A percentile compares a stretch with the other conserved stretches of the same genome.
Evolutionary conservation across 306 rosid species (phyloP).

Genomic region (Cucumis cinereus): DNA sequence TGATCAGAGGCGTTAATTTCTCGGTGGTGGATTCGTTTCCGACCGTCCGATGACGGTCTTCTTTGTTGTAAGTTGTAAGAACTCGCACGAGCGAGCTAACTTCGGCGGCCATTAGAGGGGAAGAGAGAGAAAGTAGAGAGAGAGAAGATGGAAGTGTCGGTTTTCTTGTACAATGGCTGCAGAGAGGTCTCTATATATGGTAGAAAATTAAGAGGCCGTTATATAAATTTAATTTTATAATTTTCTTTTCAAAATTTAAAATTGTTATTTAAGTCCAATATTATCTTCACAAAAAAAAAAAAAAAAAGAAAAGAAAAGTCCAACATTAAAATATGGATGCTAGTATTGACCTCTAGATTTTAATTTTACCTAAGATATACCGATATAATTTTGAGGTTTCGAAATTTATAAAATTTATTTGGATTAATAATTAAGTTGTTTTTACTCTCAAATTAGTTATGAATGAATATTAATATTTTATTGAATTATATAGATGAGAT

Average conservation of each 20-base stretch:
- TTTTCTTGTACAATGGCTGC: neutral
- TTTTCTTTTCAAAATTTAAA: neutral
- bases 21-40: slow-evolving; percentile 45
- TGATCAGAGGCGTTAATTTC: slow-evolving; percentile 70
- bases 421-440: no score
- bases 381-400: no score
- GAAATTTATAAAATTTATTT: no score
- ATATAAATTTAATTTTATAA: slow-evolving; percentile 22
- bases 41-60: slow-evolving; percentile 57
- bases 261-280: neutral
- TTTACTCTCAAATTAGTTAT: no score
- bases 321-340: no score
- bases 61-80: slow-evolving; percentile 38
- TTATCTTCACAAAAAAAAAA: no score
- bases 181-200: neutral
- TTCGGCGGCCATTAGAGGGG: slow-evolving; percentile 69
- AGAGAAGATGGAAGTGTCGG: neutral
- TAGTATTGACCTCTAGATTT: no score
- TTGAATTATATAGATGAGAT: no score
- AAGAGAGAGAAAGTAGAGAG: neutral
- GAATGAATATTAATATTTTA: no score
- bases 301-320: no score
- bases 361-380: no score
- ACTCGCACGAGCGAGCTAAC: slow-evolving; percentile 67
- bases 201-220: slow-evolving; percentile 10